A percentile compares a stretch with the other conserved stretches of the same genome.
These are phyloP conservation scores for Pelargonium myrrhifolium DNA, from an alignment of 441 rosid species.

Conservation along the genomic window DNA sequence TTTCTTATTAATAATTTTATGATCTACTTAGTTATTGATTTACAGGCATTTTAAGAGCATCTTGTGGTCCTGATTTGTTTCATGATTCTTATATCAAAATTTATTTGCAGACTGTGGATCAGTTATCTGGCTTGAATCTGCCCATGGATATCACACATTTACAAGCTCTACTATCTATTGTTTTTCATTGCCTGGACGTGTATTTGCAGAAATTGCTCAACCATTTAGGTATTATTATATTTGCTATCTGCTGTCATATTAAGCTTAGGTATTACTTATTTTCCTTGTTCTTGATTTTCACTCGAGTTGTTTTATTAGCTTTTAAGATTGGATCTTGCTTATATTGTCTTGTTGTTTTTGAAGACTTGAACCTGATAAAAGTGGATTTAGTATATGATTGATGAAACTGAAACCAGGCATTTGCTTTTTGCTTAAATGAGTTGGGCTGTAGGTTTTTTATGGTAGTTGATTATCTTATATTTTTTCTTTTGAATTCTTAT, in stretches of 20 bases:
- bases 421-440: neutral
- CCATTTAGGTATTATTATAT: slow-evolving; percentile 58
- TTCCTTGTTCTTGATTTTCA: slow-evolving; percentile 5
- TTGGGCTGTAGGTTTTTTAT: too few relatives aligned
- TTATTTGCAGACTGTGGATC: slow-evolving; percentile 86
- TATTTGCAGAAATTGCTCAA: slow-evolving; percentile 63
- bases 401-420: neutral
- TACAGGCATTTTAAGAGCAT: neutral
- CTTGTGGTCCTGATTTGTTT: slow-evolving; percentile 9
- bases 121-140: slow-evolving; percentile 78
- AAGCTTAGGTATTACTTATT: neutral
- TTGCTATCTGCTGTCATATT: slow-evolving; percentile 9
- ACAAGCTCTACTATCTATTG: slow-evolving; percentile 86
- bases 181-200: slow-evolving; percentile 80
- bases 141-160: slow-evolving; percentile 88
- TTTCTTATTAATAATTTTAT: slow-evolving; percentile 8
- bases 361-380: neutral
- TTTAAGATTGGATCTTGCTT: too few relatives aligned
- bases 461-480: neutral
- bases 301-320: too few relatives aligned
- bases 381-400: neutral
- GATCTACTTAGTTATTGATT: slow-evolving; percentile 2
- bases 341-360: neutral
- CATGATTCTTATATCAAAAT: slow-evolving; percentile 20
- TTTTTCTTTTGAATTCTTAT: neutral